phyloP scores from a whole-genome alignment of 352 stramenopile species.

The Phytophthora kernoviae region DNA sequence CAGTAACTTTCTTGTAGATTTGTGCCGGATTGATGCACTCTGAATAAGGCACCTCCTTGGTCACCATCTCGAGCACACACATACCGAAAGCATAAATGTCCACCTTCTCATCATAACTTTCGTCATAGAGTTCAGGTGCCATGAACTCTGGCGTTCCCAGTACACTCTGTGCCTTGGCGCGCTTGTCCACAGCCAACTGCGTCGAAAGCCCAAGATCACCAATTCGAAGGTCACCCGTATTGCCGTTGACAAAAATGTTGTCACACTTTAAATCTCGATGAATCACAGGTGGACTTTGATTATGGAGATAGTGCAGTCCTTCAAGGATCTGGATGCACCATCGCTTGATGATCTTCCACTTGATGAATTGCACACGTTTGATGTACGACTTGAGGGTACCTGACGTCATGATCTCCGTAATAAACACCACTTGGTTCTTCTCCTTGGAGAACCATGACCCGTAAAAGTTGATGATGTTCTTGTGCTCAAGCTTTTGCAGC shows the following conservation, averaged over 20 bases:
- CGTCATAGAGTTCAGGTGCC: slow-evolving; percentile 99
- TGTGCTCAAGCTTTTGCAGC: slow-evolving; percentile 97
- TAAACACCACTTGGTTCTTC: slow-evolving; percentile 98
- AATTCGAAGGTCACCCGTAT: slow-evolving; percentile 97
- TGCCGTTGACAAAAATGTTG: slow-evolving; percentile 99
- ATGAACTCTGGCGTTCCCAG: slow-evolving; percentile 99
- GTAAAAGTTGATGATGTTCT: slow-evolving; percentile 99
- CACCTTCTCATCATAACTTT: slow-evolving; percentile 98
- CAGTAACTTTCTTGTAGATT: slow-evolving; percentile 93
- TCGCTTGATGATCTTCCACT: slow-evolving; percentile 98
- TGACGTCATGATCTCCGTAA: slow-evolving; percentile 98
- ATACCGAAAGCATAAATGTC: slow-evolving; percentile 99
- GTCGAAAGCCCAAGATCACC: slow-evolving; percentile 95
- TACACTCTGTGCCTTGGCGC: slow-evolving; percentile 89
- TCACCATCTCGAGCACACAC: slow-evolving; percentile 99
- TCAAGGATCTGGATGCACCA: slow-evolving; percentile 98
- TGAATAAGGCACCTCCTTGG: slow-evolving; percentile 98
- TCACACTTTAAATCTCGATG: slow-evolving; percentile 95
- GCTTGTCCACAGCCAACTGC: slow-evolving; percentile 79
- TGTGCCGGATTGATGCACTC: slow-evolving; percentile 93
- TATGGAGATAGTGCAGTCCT: slow-evolving; percentile 93
- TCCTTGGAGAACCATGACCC: slow-evolving; percentile 98
- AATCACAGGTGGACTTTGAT: slow-evolving; percentile 89
- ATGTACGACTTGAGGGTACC: slow-evolving; percentile 97
- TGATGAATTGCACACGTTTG: slow-evolving; percentile 97